Evolutionary conservation across 371 early-diverging fungal genomes (phyloP).

Genomic region (Zopfochytrium polystomum): DNA sequence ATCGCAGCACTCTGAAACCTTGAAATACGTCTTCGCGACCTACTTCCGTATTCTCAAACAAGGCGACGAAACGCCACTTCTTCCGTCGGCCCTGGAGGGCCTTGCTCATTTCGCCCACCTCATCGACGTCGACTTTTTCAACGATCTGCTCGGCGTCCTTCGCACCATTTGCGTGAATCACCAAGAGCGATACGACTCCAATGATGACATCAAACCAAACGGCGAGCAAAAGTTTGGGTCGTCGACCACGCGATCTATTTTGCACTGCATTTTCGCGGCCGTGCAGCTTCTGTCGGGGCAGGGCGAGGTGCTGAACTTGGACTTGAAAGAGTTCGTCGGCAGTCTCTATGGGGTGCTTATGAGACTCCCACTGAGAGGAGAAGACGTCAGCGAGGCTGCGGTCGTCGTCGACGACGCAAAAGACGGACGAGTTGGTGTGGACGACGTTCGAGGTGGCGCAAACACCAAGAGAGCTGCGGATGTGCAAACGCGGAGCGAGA

Average conservation of each 20-base stretch:
- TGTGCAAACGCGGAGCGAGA: slow-evolving; percentile 57
- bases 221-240: no score
- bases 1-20: slow-evolving; percentile 76
- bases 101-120: slow-evolving; percentile 81
- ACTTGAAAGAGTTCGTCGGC: slow-evolving; percentile 79
- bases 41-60: slow-evolving; percentile 92
- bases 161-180: slow-evolving; percentile 71
- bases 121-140: slow-evolving; percentile 91
- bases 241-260: slow-evolving; percentile 54
- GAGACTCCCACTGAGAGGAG: slow-evolving; percentile 57
- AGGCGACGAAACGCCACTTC: slow-evolving; percentile 65
- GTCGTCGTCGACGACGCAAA: slow-evolving; percentile 25
- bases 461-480: slow-evolving; percentile 20
- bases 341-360: slow-evolving; percentile 74
- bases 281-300: slow-evolving; percentile 83
- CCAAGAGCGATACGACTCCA: slow-evolving; percentile 33
- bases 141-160: slow-evolving; percentile 78
- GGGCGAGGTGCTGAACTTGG: slow-evolving; percentile 83
- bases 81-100: slow-evolving; percentile 87
- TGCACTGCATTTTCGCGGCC: slow-evolving; percentile 85
- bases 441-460: slow-evolving; percentile 60
- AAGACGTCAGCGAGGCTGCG: slow-evolving; percentile 25
- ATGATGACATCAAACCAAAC: slow-evolving; percentile 16
- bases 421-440: slow-evolving; percentile 16
- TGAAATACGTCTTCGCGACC: slow-evolving; percentile 85